Conservation (phyloP, 2,329 filamentous ascomycete species). For the Colletotrichum cordylinicola region DNA sequence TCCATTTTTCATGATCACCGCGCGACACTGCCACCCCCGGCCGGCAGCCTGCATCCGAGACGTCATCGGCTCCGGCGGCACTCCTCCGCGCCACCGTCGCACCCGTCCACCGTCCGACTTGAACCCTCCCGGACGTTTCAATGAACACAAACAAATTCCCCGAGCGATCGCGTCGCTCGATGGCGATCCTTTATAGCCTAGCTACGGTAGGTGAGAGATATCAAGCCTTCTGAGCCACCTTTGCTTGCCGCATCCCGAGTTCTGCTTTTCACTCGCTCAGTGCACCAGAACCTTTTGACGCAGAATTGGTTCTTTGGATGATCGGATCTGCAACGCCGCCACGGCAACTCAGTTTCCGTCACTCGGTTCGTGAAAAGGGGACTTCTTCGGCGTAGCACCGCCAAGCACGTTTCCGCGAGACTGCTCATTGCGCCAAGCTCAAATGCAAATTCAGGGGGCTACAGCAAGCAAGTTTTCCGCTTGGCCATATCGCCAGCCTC, state of each 20-base stretch:
- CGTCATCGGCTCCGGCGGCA: background rate
- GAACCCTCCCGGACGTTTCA: background rate
- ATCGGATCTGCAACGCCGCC: background rate
- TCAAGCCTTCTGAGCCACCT: background rate
- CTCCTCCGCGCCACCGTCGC: background rate
- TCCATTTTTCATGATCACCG: background rate
- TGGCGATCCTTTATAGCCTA: background rate
- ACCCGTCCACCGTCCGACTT: background rate
- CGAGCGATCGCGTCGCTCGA: background rate
- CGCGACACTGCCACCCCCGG: background rate
- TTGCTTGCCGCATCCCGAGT: background rate
- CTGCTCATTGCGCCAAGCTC: background rate
- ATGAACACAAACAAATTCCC: background rate
- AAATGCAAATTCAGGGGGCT: background rate
- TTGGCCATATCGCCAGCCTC: background rate
- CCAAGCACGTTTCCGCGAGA: background rate
- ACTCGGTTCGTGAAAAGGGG: background rate
- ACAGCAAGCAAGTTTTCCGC: background rate
- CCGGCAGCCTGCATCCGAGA: conserved; percentile 1
- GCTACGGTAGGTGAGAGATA: background rate
- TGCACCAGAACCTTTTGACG: background rate
- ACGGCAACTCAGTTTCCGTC: background rate
- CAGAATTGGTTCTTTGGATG: background rate
- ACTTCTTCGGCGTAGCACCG: background rate
- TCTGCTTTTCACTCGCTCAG: background rate